Percentiles rank a stretch among this genome's conserved stretches.
These are phyloP conservation scores for Xerocomus brunneocitrinus DNA, from an alignment of 768 basidiomycete species.

Conservation along the genomic window DNA sequence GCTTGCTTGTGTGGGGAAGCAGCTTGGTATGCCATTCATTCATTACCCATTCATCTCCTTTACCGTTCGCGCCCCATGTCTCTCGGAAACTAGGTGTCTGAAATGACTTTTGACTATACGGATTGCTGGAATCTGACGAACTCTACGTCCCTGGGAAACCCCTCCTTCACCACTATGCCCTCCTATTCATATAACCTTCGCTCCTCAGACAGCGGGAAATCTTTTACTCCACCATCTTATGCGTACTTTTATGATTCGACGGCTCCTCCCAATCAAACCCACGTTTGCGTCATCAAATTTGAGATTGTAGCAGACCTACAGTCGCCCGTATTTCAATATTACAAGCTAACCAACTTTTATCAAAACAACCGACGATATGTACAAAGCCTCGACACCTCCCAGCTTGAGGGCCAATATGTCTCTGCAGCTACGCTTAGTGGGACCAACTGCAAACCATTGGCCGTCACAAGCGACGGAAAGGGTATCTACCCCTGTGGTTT, in stretches of 20 bases:
- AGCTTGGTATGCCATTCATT: conserved; percentile 44
- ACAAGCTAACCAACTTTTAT: conserved; percentile 94
- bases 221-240: conserved; percentile 58
- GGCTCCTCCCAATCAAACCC: conserved; percentile 41
- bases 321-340: conserved; percentile 84
- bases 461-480: conserved; percentile 41
- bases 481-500: conserved; percentile 92
- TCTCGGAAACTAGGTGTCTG: conserved; percentile 58
- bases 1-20: conserved; percentile 88
- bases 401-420: conserved; percentile 72
- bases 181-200: conserved; percentile 62
- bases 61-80: neutral
- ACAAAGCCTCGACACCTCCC: conserved; percentile 79
- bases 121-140: conserved; percentile 68
- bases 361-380: conserved; percentile 99
- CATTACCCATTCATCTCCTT: conserved; percentile 21
- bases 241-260: conserved; percentile 60
- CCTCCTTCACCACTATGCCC: conserved; percentile 51
- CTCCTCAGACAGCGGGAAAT: conserved; percentile 48
- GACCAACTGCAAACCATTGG: conserved; percentile 88
- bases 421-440: conserved; percentile 45
- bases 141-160: conserved; percentile 30
- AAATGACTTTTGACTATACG: conserved; percentile 95
- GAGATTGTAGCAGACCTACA: conserved; percentile 73
- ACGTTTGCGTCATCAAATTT: conserved; percentile 78